Base-by-base conservation (phyloP, 345 rosid species). In the Boechera stricta region DNA sequence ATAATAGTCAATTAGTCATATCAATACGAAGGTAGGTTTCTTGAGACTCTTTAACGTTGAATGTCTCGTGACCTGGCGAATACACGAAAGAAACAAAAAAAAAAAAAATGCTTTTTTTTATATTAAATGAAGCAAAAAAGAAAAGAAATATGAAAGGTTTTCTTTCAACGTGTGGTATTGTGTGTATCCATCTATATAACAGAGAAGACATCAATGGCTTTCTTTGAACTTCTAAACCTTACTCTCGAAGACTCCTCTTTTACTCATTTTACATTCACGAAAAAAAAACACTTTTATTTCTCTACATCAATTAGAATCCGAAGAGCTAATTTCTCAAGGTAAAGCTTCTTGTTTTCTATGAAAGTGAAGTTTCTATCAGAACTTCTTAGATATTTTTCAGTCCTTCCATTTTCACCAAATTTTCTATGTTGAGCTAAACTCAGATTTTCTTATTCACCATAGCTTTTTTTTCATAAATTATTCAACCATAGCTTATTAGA, bases 101-200 rank as follows among this genome's bases (percentile, higher is more conserved):
- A n/a, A n/a, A n/a, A n/a, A n/a, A n/a, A n/a, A n/a, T 12, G 4
- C 4, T 44, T 63, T 44, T 53, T 54, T 69, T 62, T 55, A 35
- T n/a, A 45, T 26, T 70, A 70, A 70, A 77, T 64, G 15, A 63
- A 55, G 16, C 29, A 13, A 69, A 53, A 24, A 13, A 41, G 13
- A 64, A 24, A 4, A 49, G 11, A 49, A 49, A 7, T 16, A 49
- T 49, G 4, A 49, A 51, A n/a, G 10, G 15, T 13, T 44, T 62
- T 62, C 5, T 71, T 29, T 58, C 15, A 65, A 66, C 73, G 73
- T 78, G 69, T 78, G 67, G 69, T 78, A 65, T 36, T 71, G 38
- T 71, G 45, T 64, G 76, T 64, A 71, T 47, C 73, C 69, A 78
- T 72, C 81, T 78, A 72, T 78, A 66, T 31, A 78, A 77, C 15